A percentile compares a stretch with the other conserved stretches of the same genome.
These are phyloP conservation scores for Phytopythium cucurbitacearum DNA, from an alignment of 352 stramenopile species.

Conservation along the genomic window DNA sequence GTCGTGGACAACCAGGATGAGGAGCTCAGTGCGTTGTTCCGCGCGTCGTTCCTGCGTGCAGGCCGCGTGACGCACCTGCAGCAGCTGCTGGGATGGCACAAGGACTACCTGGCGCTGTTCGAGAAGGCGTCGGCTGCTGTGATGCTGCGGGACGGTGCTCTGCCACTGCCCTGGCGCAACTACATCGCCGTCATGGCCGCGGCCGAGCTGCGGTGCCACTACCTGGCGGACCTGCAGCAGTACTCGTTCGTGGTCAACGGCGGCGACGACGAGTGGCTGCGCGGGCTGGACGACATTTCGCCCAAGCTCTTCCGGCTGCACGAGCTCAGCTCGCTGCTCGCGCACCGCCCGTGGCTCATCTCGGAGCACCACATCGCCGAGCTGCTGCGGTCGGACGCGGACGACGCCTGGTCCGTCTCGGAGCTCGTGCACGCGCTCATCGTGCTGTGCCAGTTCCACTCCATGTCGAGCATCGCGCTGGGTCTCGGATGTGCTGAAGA, in stretches of 20 bases:
- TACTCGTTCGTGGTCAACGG: conserved; percentile 84
- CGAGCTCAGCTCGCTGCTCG: conserved; percentile 77
- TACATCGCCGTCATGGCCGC: conserved; percentile 85
- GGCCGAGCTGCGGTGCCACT: conserved; percentile 74
- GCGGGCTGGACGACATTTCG: conserved; percentile 76
- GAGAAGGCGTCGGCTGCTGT: conserved; percentile 57
- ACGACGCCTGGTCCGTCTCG: conserved; percentile 83
- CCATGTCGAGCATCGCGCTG: conserved; percentile 76
- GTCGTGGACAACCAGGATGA: conserved; percentile 38
- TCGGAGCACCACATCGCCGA: conserved; percentile 71
- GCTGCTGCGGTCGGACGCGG: conserved; percentile 58
- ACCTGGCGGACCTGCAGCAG: conserved; percentile 74
- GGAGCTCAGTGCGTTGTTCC: conserved; percentile 47
- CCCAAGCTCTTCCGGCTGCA: conserved; percentile 82
- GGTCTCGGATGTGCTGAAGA: conserved; percentile 74
- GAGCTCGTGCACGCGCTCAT: conserved; percentile 86
- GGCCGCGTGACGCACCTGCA: conserved; percentile 73
- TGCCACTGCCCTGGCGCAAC: conserved; percentile 76
- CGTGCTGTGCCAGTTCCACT: conserved; percentile 79
- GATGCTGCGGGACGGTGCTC: conserved; percentile 73
- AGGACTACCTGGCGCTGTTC: conserved; percentile 70
- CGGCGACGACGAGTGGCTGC: conserved; percentile 75
- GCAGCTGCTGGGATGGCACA: conserved; percentile 78
- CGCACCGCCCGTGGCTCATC: conserved; percentile 83
- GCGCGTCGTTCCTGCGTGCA: conserved; percentile 52